Percentiles rank a stretch among this genome's conserved stretches.
Evolutionary conservation across 192 early-diverging fungal species (phyloP).

Genomic region (Backusella morwellensis): DNA sequence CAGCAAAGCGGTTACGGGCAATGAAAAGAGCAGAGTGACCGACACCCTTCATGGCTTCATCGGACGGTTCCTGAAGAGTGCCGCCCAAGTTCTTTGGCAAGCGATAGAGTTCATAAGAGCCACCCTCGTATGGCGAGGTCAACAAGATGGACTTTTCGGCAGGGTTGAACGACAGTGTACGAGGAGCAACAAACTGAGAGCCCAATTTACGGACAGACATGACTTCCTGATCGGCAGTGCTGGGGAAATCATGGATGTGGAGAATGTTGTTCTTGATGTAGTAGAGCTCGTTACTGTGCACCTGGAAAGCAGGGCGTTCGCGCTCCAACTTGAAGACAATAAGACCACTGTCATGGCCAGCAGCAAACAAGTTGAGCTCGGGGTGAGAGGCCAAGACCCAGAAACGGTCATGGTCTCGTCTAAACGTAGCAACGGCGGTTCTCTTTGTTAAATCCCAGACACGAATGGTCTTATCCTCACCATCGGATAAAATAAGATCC

Average conservation of each 20-base stretch:
- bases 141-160: constrained; percentile 89
- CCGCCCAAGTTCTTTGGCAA: constrained; percentile 72
- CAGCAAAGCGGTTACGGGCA: constrained; percentile 96
- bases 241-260: constrained; percentile 80
- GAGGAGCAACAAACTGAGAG: constrained; percentile 71
- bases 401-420: constrained; percentile 95
- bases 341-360: constrained; percentile 95
- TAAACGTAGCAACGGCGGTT: constrained; percentile 93
- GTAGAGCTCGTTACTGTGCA: constrained; percentile 81
- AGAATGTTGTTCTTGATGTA: constrained; percentile 90
- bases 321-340: constrained; percentile 99
- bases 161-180: constrained; percentile 91
- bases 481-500: constrained; percentile 90
- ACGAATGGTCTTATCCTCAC: constrained; percentile 97
- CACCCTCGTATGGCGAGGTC: constrained; percentile 82
- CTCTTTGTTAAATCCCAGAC: constrained; percentile 98
- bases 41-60: constrained; percentile 74
- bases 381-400: constrained; percentile 97
- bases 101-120: constrained; percentile 86
- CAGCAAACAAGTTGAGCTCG: constrained; percentile 97
- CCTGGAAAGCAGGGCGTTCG: constrained; percentile 89
- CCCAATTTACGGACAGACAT: constrained; percentile 74
- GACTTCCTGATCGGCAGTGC: constrained; percentile 72
- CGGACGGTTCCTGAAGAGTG: constrained; percentile 57
- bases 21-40: constrained; percentile 89